phyloP scores from a whole-genome alignment of 129 eudicot genomes.

The Dittrichia graveolens region DNA sequence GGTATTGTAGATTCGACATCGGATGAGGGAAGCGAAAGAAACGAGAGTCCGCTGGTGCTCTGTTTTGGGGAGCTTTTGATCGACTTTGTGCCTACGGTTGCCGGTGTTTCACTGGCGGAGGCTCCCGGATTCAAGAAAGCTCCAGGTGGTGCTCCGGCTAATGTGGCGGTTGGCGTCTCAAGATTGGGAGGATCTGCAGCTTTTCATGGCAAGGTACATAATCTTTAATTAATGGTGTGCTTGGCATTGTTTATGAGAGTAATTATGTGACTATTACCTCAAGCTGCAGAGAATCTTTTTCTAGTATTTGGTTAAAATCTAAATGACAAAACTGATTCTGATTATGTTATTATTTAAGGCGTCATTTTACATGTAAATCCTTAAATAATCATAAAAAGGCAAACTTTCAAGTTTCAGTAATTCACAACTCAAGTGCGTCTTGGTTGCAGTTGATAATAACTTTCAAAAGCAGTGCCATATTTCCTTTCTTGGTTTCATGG shows the following conservation, averaged over 20 bases:
- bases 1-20: slow-evolving; percentile 6
- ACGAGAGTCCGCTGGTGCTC: slow-evolving; percentile 34
- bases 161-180: slow-evolving; percentile 54
- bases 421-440: no score
- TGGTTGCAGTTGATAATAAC: no score
- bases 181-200: slow-evolving; percentile 65
- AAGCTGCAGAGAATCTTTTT: no score
- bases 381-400: no score
- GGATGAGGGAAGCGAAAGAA: slow-evolving; percentile 24
- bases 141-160: slow-evolving; percentile 75
- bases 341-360: no score
- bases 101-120: slow-evolving; percentile 68
- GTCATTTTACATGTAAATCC: no score
- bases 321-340: no score
- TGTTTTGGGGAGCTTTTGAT: slow-evolving; percentile 67
- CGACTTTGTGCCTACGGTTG: slow-evolving; percentile 62
- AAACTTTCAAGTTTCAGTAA: no score
- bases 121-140: slow-evolving; percentile 66
- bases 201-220: slow-evolving; percentile 60
- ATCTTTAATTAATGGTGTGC: neutral
- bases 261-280: no score
- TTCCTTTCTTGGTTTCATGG: neutral
- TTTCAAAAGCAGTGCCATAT: no score
- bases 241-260: no score
- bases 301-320: no score